Evolutionary conservation across 495 filamentous ascomycete species (phyloP).

Genomic region (Niebla homalea): DNA sequence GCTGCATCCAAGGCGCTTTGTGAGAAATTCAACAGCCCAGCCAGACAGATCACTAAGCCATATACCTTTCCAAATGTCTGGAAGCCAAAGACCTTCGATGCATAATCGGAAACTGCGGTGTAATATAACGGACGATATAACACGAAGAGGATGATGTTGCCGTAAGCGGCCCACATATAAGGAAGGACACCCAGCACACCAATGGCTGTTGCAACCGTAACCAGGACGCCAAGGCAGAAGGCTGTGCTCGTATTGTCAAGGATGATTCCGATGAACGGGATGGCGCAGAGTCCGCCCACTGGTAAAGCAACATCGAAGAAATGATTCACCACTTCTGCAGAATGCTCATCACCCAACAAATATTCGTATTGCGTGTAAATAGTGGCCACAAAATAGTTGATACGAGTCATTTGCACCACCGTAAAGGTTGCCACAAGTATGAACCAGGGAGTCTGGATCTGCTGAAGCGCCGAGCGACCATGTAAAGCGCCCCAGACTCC

Average conservation of each 20-base stretch:
- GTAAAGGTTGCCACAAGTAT: slow-evolving; percentile 78
- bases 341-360: slow-evolving; percentile 46
- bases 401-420: slow-evolving; percentile 80
- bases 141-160: slow-evolving; percentile 67
- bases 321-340: slow-evolving; percentile 58
- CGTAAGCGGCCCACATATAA: slow-evolving; percentile 54
- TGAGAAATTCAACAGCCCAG: slow-evolving; percentile 75
- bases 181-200: slow-evolving; percentile 69
- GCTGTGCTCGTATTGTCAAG: slow-evolving; percentile 68
- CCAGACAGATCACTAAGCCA: slow-evolving; percentile 81
- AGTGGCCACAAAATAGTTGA: slow-evolving; percentile 96
- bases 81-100: slow-evolving; percentile 93
- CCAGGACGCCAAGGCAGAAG: slow-evolving; percentile 61
- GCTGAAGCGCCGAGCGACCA: slow-evolving; percentile 51
- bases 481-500: slow-evolving; percentile 90
- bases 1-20: slow-evolving; percentile 73
- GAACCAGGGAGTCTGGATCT: slow-evolving; percentile 81
- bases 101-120: slow-evolving; percentile 56
- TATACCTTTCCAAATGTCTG: slow-evolving; percentile 92
- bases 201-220: slow-evolving; percentile 57
- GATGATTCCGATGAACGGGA: slow-evolving; percentile 78
- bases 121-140: slow-evolving; percentile 42
- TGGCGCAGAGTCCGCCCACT: slow-evolving; percentile 65
- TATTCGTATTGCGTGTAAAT: slow-evolving; percentile 74
- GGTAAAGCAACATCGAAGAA: slow-evolving; percentile 86